Percentiles rank a stretch among this genome's conserved stretches.
Conservation (phyloP, 2,329 filamentous ascomycete genomes). For the Ceratocystis eucalypticola region DNA sequence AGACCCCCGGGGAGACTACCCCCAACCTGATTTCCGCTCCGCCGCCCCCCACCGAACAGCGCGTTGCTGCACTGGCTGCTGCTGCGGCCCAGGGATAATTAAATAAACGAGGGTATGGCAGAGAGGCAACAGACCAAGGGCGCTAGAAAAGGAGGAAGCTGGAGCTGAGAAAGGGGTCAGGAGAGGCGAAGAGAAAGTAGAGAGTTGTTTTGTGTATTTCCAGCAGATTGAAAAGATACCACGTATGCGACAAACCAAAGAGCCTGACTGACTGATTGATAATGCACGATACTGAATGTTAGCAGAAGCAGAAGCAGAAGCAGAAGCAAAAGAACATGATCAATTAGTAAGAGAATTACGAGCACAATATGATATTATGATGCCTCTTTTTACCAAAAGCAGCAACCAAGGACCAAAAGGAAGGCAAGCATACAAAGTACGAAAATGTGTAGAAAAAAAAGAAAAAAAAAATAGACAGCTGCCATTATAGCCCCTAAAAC, state of each 20-base stretch:
- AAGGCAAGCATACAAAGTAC: conserved; percentile 20
- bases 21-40: conserved; percentile 22
- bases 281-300: neutral
- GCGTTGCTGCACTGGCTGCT: conserved; percentile 29
- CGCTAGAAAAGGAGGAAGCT: neutral
- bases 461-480: conserved; percentile 8
- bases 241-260: neutral
- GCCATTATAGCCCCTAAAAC: neutral
- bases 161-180: neutral
- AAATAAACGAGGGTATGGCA: neutral
- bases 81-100: conserved; percentile 18
- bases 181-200: neutral
- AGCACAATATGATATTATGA: neutral
- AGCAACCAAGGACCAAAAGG: conserved; percentile 20
- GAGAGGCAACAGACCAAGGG: conserved; percentile 20
- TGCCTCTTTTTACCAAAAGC: neutral
- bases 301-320: neutral
- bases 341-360: neutral
- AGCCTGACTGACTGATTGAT: neutral
- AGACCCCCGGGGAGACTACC: conserved; percentile 42
- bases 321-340: neutral
- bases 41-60: conserved; percentile 34
- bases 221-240: conserved; percentile 9
- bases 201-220: neutral
- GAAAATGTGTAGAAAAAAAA: conserved; percentile 10